Conservation (phyloP, 306 rosid genomes). For the Crotalaria pallida region DNA sequence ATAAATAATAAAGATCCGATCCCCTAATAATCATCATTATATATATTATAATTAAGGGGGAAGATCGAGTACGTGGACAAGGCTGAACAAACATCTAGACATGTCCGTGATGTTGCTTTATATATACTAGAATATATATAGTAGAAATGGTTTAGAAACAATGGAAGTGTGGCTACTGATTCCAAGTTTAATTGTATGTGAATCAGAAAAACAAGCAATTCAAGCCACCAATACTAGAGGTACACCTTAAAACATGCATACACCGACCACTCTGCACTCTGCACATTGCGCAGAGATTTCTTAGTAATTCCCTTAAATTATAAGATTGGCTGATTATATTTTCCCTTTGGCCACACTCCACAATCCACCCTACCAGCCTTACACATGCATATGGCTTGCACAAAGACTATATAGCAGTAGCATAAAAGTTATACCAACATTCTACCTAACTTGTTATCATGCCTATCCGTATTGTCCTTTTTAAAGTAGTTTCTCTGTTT, state of each 20-base stretch:
- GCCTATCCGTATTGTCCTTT: neutral
- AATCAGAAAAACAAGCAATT: constrained; percentile 1
- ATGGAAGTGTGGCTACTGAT: neutral
- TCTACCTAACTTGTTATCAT: constrained; percentile 15
- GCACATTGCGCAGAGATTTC: constrained; percentile 2
- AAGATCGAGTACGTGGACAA: constrained; percentile 14
- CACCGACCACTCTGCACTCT: constrained; percentile 7
- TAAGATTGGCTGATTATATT: constrained; percentile 11
- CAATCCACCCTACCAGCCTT: constrained; percentile 7
- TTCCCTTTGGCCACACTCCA: constrained; percentile 24
- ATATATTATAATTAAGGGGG: neutral
- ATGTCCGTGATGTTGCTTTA: constrained; percentile 8
- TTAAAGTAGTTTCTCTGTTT: neutral
- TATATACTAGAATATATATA: too few relatives aligned
- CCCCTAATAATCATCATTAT: neutral
- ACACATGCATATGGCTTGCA: constrained; percentile 20
- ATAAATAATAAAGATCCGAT: neutral
- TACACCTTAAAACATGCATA: constrained; percentile 6
- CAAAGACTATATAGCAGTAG: neutral
- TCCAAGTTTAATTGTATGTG: neutral
- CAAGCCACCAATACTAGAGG: neutral
- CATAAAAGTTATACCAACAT: constrained; percentile 19
- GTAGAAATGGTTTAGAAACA: neutral
- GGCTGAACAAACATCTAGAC: constrained; percentile 10
- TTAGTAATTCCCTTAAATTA: constrained; percentile 13